These are phyloP conservation scores for Bothriochloa decipiens DNA, from an alignment of 176 grass and related monocot species.

Conservation along the genomic window DNA sequence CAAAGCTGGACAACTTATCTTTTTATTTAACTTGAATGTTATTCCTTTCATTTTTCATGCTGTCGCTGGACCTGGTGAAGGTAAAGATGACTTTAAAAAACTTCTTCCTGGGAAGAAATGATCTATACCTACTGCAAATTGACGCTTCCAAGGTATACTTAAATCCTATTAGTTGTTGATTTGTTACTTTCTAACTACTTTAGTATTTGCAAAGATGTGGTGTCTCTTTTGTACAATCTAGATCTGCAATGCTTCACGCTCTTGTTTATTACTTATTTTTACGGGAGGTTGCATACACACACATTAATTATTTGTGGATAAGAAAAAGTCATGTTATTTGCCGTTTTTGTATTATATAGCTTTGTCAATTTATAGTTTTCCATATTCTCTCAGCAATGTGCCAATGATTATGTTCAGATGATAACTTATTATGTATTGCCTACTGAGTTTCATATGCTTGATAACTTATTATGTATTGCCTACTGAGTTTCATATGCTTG, in stretches of 20 bases:
- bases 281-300: background rate
- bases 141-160: constrained; percentile 60
- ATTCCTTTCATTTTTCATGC: background rate
- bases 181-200: background rate
- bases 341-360: too few relatives aligned
- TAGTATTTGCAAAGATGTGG: background rate
- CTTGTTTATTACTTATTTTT: background rate
- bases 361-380: background rate
- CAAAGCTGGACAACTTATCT: background rate
- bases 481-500: background rate
- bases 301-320: background rate
- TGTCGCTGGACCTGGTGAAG: constrained; percentile 48
- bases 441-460: background rate
- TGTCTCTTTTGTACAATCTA: background rate
- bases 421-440: background rate
- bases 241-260: background rate
- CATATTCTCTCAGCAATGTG: background rate
- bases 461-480: background rate
- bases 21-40: background rate
- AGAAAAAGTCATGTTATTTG: background rate
- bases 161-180: background rate
- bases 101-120: constrained; percentile 55
- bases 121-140: constrained; percentile 76
- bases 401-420: background rate
- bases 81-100: constrained; percentile 73